phyloP scores from a whole-genome alignment of 768 basidiomycete species.

The Cyathus striatus region DNA sequence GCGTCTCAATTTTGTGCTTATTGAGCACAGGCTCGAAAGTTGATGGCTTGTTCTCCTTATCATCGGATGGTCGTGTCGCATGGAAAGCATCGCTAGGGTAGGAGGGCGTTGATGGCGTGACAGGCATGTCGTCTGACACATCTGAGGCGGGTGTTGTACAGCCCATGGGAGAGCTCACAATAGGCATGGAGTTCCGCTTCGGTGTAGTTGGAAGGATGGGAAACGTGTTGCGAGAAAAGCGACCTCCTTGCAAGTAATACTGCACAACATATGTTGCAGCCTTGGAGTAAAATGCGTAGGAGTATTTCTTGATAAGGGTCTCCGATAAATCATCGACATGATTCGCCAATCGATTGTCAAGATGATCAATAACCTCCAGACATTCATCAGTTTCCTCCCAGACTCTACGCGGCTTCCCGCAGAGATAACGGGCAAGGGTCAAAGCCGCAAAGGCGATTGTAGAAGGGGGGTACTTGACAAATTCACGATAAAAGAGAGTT shows the following conservation, averaged over 20 bases:
- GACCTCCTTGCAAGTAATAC: conserved; percentile 87
- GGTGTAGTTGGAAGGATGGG: conserved; percentile 65
- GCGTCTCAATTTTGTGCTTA: conserved; percentile 61
- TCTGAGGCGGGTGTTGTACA: conserved; percentile 71
- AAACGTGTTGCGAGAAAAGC: conserved; percentile 48
- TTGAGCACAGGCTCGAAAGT: conserved; percentile 70
- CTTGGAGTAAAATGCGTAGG: conserved; percentile 94
- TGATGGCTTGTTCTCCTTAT: conserved; percentile 77
- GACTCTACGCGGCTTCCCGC: conserved; percentile 69
- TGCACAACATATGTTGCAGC: conserved; percentile 91
- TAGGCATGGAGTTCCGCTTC: conserved; percentile 47
- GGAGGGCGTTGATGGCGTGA: conserved; percentile 72
- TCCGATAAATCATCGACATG: conserved; percentile 92
- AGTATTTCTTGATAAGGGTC: conserved; percentile 97
- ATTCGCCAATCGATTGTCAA: conserved; percentile 83
- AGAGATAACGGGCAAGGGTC: conserved; percentile 84
- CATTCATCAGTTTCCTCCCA: conserved; percentile 85
- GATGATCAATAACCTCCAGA: conserved; percentile 75
- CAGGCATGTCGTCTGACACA: conserved; percentile 77
- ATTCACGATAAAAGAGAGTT: conserved; percentile 96
- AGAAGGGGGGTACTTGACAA: conserved; percentile 80
- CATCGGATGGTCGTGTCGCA: conserved; percentile 46
- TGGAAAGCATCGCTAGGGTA: conserved; percentile 59
- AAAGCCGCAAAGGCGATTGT: conserved; percentile 87
- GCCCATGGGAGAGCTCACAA: conserved; percentile 70